Conservation (phyloP, 2,329 filamentous ascomycete genomes). For the Beauveria asiatica region DNA sequence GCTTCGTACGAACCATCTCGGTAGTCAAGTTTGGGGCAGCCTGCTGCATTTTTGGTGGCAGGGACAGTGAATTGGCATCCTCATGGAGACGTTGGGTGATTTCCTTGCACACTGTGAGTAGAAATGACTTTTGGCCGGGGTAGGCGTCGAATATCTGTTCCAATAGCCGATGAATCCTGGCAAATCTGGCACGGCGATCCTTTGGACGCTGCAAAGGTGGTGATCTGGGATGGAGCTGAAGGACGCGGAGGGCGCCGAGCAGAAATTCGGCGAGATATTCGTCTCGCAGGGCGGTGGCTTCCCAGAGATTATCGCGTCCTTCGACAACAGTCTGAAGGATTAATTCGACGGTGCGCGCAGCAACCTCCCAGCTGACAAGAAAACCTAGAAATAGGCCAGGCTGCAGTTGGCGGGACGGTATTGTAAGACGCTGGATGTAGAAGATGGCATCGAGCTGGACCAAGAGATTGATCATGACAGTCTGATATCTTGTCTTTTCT, state of each 20-base stretch:
- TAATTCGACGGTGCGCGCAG: slow-evolving; percentile 29
- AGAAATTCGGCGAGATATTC: slow-evolving; percentile 30
- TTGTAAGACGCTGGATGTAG: slow-evolving; percentile 29
- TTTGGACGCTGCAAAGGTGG: slow-evolving; percentile 23
- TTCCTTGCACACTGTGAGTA: slow-evolving; percentile 29
- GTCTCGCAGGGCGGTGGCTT: slow-evolving; percentile 23
- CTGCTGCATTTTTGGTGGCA: slow-evolving; percentile 24
- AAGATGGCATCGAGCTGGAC: slow-evolving; percentile 31
- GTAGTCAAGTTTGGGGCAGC: slow-evolving; percentile 28
- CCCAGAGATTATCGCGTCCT: slow-evolving; percentile 27
- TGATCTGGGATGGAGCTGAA: slow-evolving; percentile 29
- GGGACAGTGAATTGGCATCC: slow-evolving; percentile 25
- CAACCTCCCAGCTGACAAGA: slow-evolving; percentile 32
- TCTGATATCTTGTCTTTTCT: slow-evolving; percentile 25
- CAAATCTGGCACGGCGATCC: slow-evolving; percentile 29
- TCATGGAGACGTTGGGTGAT: slow-evolving; percentile 25
- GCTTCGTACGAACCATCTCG: slow-evolving; percentile 26
- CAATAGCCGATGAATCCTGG: slow-evolving; percentile 27
- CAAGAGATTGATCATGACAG: slow-evolving; percentile 26
- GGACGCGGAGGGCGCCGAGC: slow-evolving; percentile 27
- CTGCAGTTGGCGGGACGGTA: slow-evolving; percentile 28
- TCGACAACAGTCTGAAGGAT: slow-evolving; percentile 28
- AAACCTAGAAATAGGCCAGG: slow-evolving; percentile 29
- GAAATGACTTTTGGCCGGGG: slow-evolving; percentile 28
- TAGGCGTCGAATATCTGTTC: slow-evolving; percentile 32